Conservation (phyloP, 345 rosid species). For the Limnanthes douglasii region DNA sequence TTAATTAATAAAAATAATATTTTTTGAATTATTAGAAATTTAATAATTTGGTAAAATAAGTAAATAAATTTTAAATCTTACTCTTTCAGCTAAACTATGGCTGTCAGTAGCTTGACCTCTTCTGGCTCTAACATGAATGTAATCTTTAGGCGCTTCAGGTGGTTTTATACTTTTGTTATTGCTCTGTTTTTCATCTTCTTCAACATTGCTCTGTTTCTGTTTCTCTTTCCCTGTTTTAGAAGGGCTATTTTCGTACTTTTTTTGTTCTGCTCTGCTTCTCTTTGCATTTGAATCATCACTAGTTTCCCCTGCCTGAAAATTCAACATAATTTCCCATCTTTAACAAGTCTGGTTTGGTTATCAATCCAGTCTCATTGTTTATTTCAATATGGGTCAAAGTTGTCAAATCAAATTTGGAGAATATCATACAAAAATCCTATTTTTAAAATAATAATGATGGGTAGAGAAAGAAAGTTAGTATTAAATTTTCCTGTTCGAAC, state of each 20-base stretch:
- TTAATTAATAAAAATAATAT: not conserved
- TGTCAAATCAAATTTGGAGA: too few species aligned
- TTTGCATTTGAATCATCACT: slow-evolving; percentile 21
- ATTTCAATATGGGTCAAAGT: too few species aligned
- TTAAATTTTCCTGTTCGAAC: too few species aligned
- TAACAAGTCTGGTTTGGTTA: too few species aligned
- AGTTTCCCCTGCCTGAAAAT: slow-evolving; percentile 21
- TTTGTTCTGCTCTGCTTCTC: slow-evolving; percentile 21
- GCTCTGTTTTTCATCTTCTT: slow-evolving; percentile 20
- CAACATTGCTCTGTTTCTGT: slow-evolving; percentile 8
- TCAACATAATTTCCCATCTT: too few species aligned
- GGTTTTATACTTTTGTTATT: too few species aligned
- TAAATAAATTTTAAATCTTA: too few species aligned
- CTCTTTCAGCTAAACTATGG: slow-evolving; percentile 95
- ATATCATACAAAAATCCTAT: not conserved
- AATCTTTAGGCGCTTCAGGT: slow-evolving; percentile 46
- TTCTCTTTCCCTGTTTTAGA: slow-evolving; percentile 13
- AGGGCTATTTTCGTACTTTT: too few species aligned
- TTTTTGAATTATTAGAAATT: not conserved
- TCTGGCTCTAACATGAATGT: slow-evolving; percentile 83
- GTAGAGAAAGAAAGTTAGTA: too few species aligned
- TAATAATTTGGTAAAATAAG: not conserved
- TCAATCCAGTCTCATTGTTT: too few species aligned
- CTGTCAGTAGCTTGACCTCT: slow-evolving; percentile 97
- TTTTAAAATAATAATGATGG: not conserved